These are phyloP conservation scores for Agaricus blazei DNA, from an alignment of 768 basidiomycete species.

Conservation along the genomic window DNA sequence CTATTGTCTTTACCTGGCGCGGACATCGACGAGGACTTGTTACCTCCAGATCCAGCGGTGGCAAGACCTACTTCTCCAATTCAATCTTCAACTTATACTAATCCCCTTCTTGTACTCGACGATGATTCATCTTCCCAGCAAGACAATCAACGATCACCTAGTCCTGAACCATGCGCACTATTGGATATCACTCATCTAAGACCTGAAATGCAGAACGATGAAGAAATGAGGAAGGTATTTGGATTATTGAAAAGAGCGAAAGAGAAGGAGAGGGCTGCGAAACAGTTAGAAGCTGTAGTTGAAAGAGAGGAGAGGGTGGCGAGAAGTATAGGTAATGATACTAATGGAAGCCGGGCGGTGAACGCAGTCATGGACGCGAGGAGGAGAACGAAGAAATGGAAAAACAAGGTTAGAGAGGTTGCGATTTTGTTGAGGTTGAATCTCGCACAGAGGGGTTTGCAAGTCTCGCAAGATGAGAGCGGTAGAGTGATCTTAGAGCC, in stretches of 20 bases:
- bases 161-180: constrained; percentile 5
- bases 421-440: constrained; percentile 8
- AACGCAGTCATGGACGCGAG: constrained; percentile 1
- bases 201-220: constrained; percentile 28
- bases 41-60: constrained; percentile 19
- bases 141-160: background rate
- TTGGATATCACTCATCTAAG: constrained; percentile 19
- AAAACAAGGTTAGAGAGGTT: constrained; percentile 5
- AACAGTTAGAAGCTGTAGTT: constrained; percentile 16
- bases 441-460: constrained; percentile 6
- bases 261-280: constrained; percentile 18
- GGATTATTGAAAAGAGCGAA: constrained; percentile 31
- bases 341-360: background rate
- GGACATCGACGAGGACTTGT: constrained; percentile 28
- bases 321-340: constrained; percentile 1
- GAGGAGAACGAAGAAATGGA: constrained; percentile 5
- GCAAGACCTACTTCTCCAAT: constrained; percentile 18
- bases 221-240: constrained; percentile 35
- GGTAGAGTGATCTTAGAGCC: constrained; percentile 1
- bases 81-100: constrained; percentile 14
- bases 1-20: constrained; percentile 29
- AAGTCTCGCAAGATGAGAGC: constrained; percentile 1
- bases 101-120: constrained; percentile 31
- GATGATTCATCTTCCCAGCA: constrained; percentile 24
- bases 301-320: constrained; percentile 28